Base-by-base conservation (phyloP, 2,329 filamentous ascomycete genomes). In the Colletotrichum plurivorum region DNA sequence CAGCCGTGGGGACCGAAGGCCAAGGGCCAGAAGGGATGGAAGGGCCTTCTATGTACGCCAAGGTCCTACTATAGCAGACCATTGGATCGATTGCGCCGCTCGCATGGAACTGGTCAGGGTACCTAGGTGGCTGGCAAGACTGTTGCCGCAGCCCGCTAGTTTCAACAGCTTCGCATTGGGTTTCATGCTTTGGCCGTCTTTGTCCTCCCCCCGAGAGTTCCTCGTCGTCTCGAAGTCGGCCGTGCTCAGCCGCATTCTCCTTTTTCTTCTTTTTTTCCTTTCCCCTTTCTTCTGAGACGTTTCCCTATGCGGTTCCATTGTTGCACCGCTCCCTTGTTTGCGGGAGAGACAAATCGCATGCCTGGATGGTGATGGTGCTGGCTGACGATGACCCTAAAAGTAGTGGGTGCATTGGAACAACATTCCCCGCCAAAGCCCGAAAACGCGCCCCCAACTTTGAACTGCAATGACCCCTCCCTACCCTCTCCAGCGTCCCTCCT, bases 161-260 rank as follows among this genome's bases (percentile, higher is more conserved):
- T 69, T 69, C 66, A 69, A 62, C 64, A 46, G 20, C 15, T 45
- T 64, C 55, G 55, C 67, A 67, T 56, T 66, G 51, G 55, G 67
- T 67, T 69, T 69, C 62, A 69, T 67, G 55, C 67, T 66, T 36
- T 49, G 49, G 27, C 18, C 39, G 43, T 69, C 49, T 57, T 66
- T 69, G 41, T 46, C 58, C 43, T 36, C 31, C 31, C 43, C 55
- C 39, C 25, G 25, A 49, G 25, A 45, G 31, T 46, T 60, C 49
- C 49, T 62, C 36, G 39, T 62, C 59, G 60, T 54, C 59, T 67
- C 55, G 55, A 41, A 63, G 51, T 52, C 49, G 39, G 22, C 62
- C 49, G 62, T 69, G 67, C 67, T 67, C 56, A 53, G 62, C 55
- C 55, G 62, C 56, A 69, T 39, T 18, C 36, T 36, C 13, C 48